Percentiles rank a stretch among this genome's conserved stretches.
Conservation (phyloP, 2,329 filamentous ascomycete genomes). For the Ophiostoma novo-ulmi region DNA sequence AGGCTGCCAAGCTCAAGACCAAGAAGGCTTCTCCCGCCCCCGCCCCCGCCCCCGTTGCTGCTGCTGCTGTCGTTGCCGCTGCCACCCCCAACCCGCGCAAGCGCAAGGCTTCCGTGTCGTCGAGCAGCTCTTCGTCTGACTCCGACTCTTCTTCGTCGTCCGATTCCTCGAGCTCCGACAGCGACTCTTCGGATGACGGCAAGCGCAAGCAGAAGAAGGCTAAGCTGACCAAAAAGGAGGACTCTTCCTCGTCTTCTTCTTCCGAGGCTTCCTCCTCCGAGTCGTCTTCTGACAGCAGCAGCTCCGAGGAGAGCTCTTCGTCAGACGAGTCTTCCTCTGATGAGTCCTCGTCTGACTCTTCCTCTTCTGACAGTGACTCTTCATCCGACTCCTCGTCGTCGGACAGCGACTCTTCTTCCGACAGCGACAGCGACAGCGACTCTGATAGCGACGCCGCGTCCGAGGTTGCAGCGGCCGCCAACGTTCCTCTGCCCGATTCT, state of each 20-base stretch:
- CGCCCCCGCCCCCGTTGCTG: not conserved
- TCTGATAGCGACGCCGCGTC: slow-evolving; percentile 28
- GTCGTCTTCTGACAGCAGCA: slow-evolving; percentile 17
- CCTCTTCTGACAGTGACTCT: slow-evolving; percentile 25
- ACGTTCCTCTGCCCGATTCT: slow-evolving; percentile 35
- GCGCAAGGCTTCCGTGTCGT: slow-evolving; percentile 45
- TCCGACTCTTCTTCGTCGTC: slow-evolving; percentile 36
- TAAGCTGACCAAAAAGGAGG: slow-evolving; percentile 24
- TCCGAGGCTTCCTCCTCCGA: slow-evolving; percentile 22
- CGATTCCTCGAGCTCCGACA: slow-evolving; percentile 34
- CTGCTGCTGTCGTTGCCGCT: not conserved
- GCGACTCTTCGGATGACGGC: slow-evolving; percentile 26
- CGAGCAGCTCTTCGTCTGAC: slow-evolving; percentile 37
- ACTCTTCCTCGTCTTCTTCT: slow-evolving; percentile 18
- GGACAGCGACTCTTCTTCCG: slow-evolving; percentile 20
- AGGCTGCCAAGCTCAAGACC: slow-evolving; percentile 30
- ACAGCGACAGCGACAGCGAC: slow-evolving; percentile 23
- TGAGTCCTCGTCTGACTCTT: slow-evolving; percentile 15
- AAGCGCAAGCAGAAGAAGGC: slow-evolving; percentile 29
- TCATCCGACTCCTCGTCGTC: slow-evolving; percentile 24
- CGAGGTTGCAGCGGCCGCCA: slow-evolving; percentile 31
- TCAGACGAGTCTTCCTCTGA: slow-evolving; percentile 20
- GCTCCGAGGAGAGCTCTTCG: slow-evolving; percentile 27
- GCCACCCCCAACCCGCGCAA: slow-evolving; percentile 44
- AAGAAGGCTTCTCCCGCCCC: slow-evolving; percentile 24